Conservation (phyloP, 108 stramenopile species). For the Craspedostauros australis region DNA sequence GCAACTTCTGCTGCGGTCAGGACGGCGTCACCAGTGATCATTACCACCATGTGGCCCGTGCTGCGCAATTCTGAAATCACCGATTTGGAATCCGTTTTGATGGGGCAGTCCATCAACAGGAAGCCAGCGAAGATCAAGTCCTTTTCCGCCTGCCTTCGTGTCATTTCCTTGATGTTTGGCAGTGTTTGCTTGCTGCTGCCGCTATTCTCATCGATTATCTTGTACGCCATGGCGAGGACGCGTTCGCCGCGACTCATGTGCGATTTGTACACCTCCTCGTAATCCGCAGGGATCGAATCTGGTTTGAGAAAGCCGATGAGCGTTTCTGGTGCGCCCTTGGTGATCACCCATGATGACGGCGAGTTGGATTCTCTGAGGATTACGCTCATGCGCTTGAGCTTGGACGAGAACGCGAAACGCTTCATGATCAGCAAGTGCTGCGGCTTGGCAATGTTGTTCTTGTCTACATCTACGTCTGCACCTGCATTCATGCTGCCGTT, state of each 20-base stretch:
- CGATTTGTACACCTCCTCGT: conserved; percentile 57
- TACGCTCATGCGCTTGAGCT: conserved; percentile 84
- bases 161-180: conserved; percentile 15
- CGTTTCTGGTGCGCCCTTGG: conserved; percentile 95
- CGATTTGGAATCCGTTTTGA: conserved; percentile 86
- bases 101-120: conserved; percentile 87
- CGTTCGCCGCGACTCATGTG: conserved; percentile 86
- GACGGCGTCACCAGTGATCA: conserved; percentile 97
- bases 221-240: conserved; percentile 80
- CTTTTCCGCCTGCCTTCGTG: conserved; percentile 53
- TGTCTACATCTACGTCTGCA: too few species aligned
- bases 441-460: too few species aligned
- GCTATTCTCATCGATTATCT: conserved; percentile 19
- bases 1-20: conserved; percentile 94
- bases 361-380: conserved; percentile 36
- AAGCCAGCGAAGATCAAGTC: conserved; percentile 87
- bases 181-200: conserved; percentile 10
- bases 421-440: conserved; percentile 40
- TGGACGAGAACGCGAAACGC: conserved; percentile 82
- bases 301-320: conserved; percentile 60
- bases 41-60: conserved; percentile 63
- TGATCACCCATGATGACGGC: conserved; percentile 40
- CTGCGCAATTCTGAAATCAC: conserved; percentile 74
- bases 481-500: neutral
- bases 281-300: conserved; percentile 57